Percentiles rank a stretch among this genome's conserved stretches.
phyloP scores from a whole-genome alignment of 2,329 filamentous ascomycete species.

The Alternaria sp. region DNA sequence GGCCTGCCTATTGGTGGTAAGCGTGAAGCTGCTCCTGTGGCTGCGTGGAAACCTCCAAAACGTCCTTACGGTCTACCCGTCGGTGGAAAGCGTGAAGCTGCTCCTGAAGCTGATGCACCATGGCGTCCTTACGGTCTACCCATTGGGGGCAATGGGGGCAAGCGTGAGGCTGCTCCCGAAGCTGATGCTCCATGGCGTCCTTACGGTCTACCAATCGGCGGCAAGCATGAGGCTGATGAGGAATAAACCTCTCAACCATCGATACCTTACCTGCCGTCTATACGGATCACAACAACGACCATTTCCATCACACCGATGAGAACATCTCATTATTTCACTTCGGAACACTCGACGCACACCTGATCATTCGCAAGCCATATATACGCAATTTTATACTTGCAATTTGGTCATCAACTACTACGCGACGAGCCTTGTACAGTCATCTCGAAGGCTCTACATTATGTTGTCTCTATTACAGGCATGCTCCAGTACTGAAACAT shows the following conservation, averaged over 20 bases:
- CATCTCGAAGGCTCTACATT: constrained; percentile 10
- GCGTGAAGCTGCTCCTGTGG: constrained; percentile 30
- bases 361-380: background rate
- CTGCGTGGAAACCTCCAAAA: too few species aligned
- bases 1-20: constrained; percentile 18
- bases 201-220: constrained; percentile 1
- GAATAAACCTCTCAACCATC: constrained; percentile 5
- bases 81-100: constrained; percentile 40
- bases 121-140: too few species aligned
- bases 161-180: constrained; percentile 32
- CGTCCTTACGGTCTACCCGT: constrained; percentile 26
- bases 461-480: background rate
- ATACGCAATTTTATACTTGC: background rate
- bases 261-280: background rate
- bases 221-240: constrained; percentile 34
- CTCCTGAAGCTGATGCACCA: too few species aligned
- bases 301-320: background rate
- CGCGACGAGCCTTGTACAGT: constrained; percentile 9
- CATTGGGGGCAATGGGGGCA: too few species aligned
- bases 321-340: constrained; percentile 6
- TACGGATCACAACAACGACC: background rate
- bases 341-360: constrained; percentile 6
- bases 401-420: background rate
- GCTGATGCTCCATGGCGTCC: background rate
- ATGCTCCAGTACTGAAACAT: background rate